phyloP scores from a whole-genome alignment of 345 rosid species.

The Melaleuca alternifolia region DNA sequence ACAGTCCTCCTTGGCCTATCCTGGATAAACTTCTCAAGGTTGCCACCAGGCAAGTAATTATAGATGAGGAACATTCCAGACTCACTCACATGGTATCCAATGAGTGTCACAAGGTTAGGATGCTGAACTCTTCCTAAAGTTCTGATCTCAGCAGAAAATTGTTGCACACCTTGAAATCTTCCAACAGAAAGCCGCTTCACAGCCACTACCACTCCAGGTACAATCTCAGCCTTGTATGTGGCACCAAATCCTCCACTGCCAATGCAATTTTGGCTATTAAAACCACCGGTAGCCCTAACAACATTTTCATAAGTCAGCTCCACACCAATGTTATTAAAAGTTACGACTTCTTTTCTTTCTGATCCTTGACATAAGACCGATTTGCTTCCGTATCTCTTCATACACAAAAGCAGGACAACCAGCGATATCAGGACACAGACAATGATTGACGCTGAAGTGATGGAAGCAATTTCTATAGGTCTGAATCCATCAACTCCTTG shows the following conservation, averaged over 20 bases:
- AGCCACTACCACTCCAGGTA: constrained; percentile 34
- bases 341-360: constrained; percentile 28
- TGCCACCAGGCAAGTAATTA: constrained; percentile 46
- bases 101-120: constrained; percentile 37
- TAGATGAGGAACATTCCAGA: constrained; percentile 43
- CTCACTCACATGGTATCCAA: constrained; percentile 42
- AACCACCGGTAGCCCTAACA: constrained; percentile 36
- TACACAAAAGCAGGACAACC: constrained; percentile 17
- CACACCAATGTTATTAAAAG: constrained; percentile 27
- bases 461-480: constrained; percentile 31
- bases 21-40: constrained; percentile 38
- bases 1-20: constrained; percentile 27
- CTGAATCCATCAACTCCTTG: constrained; percentile 9
- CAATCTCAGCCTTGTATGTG: constrained; percentile 42
- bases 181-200: constrained; percentile 43
- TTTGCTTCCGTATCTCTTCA: constrained; percentile 22
- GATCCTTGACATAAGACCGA: constrained; percentile 21
- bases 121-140: constrained; percentile 43
- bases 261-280: constrained; percentile 37
- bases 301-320: constrained; percentile 40
- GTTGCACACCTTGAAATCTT: constrained; percentile 46
- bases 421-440: constrained; percentile 19
- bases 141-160: constrained; percentile 43
- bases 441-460: constrained; percentile 22
- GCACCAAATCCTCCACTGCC: constrained; percentile 52